Evolutionary conservation across 805 yeast genomes (phyloP).

Genomic region (Schizosaccharomyces lindneri): DNA sequence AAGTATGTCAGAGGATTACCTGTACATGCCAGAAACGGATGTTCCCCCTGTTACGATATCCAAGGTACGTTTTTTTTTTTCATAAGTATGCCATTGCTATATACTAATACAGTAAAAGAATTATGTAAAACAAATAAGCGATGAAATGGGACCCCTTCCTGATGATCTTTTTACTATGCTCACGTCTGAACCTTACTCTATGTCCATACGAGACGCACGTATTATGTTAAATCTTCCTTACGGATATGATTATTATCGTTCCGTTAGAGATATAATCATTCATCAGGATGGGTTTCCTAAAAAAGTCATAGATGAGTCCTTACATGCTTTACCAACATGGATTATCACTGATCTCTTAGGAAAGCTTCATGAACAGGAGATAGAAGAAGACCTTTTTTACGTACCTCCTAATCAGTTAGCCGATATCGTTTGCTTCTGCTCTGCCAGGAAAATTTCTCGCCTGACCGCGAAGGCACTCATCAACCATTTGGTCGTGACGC

Average conservation of each 20-base stretch:
- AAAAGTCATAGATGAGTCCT: not conserved
- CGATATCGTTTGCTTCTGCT: not conserved
- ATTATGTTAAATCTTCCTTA: not conserved
- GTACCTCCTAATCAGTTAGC: not conserved
- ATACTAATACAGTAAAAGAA: not conserved
- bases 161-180: not conserved
- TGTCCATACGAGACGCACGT: not conserved
- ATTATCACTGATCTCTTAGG: not conserved
- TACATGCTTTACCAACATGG: not conserved
- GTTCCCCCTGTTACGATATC: conserved; percentile 20
- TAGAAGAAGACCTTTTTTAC: not conserved
- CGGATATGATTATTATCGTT: not conserved
- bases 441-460: not conserved
- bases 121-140: not conserved
- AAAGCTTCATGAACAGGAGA: not conserved
- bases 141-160: not conserved
- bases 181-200: not conserved
- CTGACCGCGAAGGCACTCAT: not conserved
- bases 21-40: conserved; percentile 90
- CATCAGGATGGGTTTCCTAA: not conserved
- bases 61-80: too few relatives aligned
- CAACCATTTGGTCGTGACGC: not conserved
- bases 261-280: not conserved
- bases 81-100: too few relatives aligned
- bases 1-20: conserved; percentile 62